A percentile compares a stretch with the other conserved stretches of the same genome.
phyloP scores from a whole-genome alignment of 306 rosid genomes.

The Prunus kanzakura region DNA sequence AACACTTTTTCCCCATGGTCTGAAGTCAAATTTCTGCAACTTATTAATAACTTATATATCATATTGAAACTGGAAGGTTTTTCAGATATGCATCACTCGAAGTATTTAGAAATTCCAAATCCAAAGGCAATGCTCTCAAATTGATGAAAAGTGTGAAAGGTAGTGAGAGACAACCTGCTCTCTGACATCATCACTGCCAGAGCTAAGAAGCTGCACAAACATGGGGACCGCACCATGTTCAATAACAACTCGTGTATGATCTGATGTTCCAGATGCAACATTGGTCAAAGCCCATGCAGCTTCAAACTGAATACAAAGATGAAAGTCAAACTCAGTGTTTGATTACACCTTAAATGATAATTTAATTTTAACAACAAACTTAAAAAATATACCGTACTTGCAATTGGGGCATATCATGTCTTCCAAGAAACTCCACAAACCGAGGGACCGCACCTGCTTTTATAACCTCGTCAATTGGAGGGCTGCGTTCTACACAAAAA shows the following conservation, averaged over 20 bases:
- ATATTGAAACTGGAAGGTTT: not conserved
- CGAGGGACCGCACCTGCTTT: conserved; percentile 57
- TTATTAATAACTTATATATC: not conserved
- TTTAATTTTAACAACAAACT: not conserved
- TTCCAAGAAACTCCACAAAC: conserved; percentile 57
- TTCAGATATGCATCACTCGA: not conserved
- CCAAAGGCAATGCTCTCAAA: not conserved
- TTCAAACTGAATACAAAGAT: conserved; percentile 49
- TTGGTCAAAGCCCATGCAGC: conserved; percentile 75
- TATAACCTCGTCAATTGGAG: conserved; percentile 59
- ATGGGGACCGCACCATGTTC: conserved; percentile 64
- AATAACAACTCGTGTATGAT: conserved; percentile 59
- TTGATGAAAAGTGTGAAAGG: not conserved
- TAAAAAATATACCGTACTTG: conserved; percentile 31
- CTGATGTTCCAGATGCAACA: conserved; percentile 60
- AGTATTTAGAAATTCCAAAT: not conserved
- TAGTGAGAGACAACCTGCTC: conserved; percentile 53
- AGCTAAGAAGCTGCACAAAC: conserved; percentile 57
- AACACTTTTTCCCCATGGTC: not conserved
- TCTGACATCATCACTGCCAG: conserved; percentile 55
- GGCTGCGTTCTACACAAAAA: conserved; percentile 47
- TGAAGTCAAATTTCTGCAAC: not conserved
- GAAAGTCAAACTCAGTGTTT: not conserved
- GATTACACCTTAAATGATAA: not conserved
- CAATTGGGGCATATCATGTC: conserved; percentile 48